Conservation (phyloP, 352 stramenopile species). For the Phytophthora europaea region DNA sequence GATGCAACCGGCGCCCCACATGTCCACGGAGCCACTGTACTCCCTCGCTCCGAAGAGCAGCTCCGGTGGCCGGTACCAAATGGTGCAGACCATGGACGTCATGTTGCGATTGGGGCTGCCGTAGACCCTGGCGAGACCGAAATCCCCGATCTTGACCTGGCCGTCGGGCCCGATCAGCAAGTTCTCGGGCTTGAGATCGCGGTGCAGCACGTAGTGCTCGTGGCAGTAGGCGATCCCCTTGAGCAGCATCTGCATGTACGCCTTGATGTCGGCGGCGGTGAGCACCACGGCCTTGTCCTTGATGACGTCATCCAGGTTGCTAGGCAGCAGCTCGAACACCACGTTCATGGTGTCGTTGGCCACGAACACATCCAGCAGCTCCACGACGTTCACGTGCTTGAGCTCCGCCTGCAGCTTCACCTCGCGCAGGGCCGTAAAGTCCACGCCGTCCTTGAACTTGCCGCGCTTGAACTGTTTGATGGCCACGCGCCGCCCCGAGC, state of each 20-base stretch:
- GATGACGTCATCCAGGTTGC: conserved; percentile 90
- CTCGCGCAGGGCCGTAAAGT: conserved; percentile 91
- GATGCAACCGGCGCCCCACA: conserved; percentile 91
- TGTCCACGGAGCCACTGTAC: conserved; percentile 90
- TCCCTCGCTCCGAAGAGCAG: conserved; percentile 87
- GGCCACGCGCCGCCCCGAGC: conserved; percentile 71
- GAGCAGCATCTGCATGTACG: conserved; percentile 91
- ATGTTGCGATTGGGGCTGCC: conserved; percentile 90
- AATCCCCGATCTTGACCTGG: conserved; percentile 90
- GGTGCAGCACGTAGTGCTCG: conserved; percentile 85
- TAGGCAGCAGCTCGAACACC: conserved; percentile 90
- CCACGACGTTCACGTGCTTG: conserved; percentile 87
- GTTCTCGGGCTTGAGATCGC: conserved; percentile 92
- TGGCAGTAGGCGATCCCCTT: conserved; percentile 84
- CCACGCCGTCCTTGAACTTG: conserved; percentile 91
- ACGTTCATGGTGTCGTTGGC: conserved; percentile 92
- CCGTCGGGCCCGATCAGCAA: conserved; percentile 85
- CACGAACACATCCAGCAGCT: conserved; percentile 91
- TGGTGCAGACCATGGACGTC: conserved; percentile 91
- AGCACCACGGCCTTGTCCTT: conserved; percentile 91
- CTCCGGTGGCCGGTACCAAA: conserved; percentile 91
- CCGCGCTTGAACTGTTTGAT: conserved; percentile 93
- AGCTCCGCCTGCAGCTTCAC: conserved; percentile 91
- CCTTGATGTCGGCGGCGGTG: conserved; percentile 87
- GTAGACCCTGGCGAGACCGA: conserved; percentile 88